Evolutionary conservation across 1,284 basidiomycete genomes (phyloP), one percentile per base, ranked within the genome.

Genomic region (Heterobasidion occidentale): DNA sequence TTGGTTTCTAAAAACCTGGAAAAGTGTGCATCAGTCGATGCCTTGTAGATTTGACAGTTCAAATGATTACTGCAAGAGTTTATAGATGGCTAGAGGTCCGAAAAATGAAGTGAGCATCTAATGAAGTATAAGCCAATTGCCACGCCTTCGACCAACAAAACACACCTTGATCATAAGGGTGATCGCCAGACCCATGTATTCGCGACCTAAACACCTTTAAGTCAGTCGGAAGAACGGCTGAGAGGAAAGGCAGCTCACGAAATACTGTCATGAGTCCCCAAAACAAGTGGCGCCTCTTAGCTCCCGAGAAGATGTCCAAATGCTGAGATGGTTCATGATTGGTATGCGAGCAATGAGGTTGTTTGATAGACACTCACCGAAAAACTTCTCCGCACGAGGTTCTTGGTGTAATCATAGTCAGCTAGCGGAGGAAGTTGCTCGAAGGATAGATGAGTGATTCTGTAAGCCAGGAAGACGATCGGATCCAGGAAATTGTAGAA

Each of bases 71-170:
- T 47, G 51, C 8, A 81, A 66, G 3, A 79, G 68, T 9, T 70
- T 59, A 56, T 80, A 77, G 63, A 80, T 75, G 14, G 72, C 77
- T 36, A 81, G 61, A 0, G 79, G 75, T 0, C 71, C 70, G 5
- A 74, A 64, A 20, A 80, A 70, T 33, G 59, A 62, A 45, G 67
- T 58, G 8, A 66, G 2, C 11, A 42, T 42, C 38, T 42, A n/a
- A 11, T 2, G 38, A 11, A 42, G n/a, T n/a, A n/a, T 42, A n/a
- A 42, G 38, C 38, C 38, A 42, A 42, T 42, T n/a, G 38, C 38
- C n/a, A 9, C 9, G 64, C 66, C 65, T 66, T 51, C 11, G 54
- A 12, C 8, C 17, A n/a, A 38, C 45, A n/a, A 14, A 12, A 44
- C 54, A 11, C 38, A 51, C 54, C 36, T 36, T 54, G 8, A 61